Evolutionary conservation across 2,329 filamentous ascomycete genomes (phyloP), one percentile per base, ranked within the genome.

Genomic region (Penicillium polonicum): DNA sequence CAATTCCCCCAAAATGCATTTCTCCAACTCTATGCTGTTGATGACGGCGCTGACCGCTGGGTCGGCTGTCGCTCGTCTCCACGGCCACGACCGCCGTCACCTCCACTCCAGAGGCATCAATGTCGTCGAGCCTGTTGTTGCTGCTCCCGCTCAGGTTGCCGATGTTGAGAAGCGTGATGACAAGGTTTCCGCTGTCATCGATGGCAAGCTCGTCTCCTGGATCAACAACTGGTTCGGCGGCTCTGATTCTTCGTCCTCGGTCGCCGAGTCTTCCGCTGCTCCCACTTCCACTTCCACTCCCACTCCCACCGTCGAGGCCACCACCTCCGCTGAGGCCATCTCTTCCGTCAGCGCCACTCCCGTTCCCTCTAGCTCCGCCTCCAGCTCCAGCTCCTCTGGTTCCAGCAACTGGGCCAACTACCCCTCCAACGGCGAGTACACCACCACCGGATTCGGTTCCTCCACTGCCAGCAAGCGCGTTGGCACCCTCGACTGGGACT

Each of bases 81-180:
- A 76, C 65, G 72, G 71, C 59, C 73, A 76, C 58, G 70, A 75
- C 53, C 73, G 72, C 60, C 73, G 73, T 57, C 73, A 76, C 60
- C 63, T 65, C 33, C 71, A 74, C 65, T 58, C 52, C 31, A 54
- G 59, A 36, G 55, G 48, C 10, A 35, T 60, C 38, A 33, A 39
- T 12, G 15, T 57, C 8, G 63, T 48, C 41, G 43, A 61, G 12
- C 57, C 54, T 23, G 27, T n/a, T 13, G 41, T 51, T 6, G 43
- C 57, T 25, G 21, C 42, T 17, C 46, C 46, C 10, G 31, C 56
- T 33, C 17, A 57, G 23, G 23, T 27, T 19, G 29, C 56, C n/a
- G 52, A 45, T 6, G 38, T 52, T 5, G 50, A 72, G 52, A 67
- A 74, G 63, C 73, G 73, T 57, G 71, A 70, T 52, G 70, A 72